A percentile compares a stretch with the other conserved stretches of the same genome.
Conservation (phyloP, 2,329 filamentous ascomycete species). For the Neospermospora avenae region DNA sequence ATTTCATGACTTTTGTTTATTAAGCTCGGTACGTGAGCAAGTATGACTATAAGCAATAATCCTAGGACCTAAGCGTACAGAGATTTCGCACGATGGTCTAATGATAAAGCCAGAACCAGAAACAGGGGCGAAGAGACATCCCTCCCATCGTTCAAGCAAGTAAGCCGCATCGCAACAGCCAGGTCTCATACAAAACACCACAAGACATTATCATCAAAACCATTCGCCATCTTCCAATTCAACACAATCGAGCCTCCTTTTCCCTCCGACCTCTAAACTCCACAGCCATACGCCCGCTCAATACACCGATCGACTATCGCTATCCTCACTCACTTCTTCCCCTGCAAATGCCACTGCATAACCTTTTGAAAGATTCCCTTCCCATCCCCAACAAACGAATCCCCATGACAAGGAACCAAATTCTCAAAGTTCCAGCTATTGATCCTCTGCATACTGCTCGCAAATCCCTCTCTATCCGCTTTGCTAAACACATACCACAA, state of each 20-base stretch:
- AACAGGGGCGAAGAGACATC: not conserved
- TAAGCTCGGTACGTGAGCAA: not conserved
- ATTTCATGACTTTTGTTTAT: not conserved
- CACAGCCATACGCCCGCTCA: not conserved
- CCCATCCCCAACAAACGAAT: slow-evolving; percentile 71
- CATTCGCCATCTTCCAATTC: too few species aligned
- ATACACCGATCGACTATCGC: not conserved
- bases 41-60: not conserved
- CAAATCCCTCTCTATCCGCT: slow-evolving; percentile 64
- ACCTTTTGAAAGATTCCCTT: slow-evolving; percentile 76
- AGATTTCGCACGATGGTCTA: slow-evolving; percentile 1
- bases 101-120: not conserved
- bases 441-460: slow-evolving; percentile 66
- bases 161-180: too few species aligned
- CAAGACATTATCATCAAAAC: too few species aligned
- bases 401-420: slow-evolving; percentile 90
- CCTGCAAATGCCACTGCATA: slow-evolving; percentile 76
- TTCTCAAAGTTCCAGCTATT: slow-evolving; percentile 79
- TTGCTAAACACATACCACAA: slow-evolving; percentile 71
- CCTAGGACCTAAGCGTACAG: not conserved
- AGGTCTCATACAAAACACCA: too few species aligned
- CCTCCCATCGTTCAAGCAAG: not conserved
- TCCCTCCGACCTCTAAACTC: not conserved
- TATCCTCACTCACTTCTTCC: slow-evolving; percentile 27
- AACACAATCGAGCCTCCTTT: too few species aligned